Evolutionary conservation across 2,329 filamentous ascomycete genomes (phyloP).

Genomic region (Cadophora gregata): DNA sequence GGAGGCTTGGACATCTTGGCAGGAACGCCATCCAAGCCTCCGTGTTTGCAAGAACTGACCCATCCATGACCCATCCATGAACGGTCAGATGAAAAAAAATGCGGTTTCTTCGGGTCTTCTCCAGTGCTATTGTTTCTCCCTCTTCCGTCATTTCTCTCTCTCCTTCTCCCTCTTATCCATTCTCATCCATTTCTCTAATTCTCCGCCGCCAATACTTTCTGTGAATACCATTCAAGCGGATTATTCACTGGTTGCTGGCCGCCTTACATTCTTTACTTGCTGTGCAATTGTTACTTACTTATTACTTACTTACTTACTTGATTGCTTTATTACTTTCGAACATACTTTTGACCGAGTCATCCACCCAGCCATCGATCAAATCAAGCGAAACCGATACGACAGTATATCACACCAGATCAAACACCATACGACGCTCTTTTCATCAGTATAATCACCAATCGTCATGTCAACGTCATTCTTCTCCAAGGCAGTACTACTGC

Average conservation of each 20-base stretch:
- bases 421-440: background rate
- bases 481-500: conserved; percentile 12
- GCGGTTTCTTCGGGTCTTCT: too few relatives aligned
- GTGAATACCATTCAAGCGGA: conserved; percentile 12
- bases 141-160: background rate
- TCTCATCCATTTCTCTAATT: conserved; percentile 10
- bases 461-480: conserved; percentile 16
- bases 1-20: conserved; percentile 14
- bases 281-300: conserved; percentile 15
- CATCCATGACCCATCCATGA: background rate
- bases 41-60: conserved; percentile 13
- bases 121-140: conserved; percentile 11
- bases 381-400: background rate
- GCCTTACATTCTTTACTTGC: conserved; percentile 21
- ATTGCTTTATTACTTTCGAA: conserved; percentile 14
- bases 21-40: conserved; percentile 16
- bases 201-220: conserved; percentile 17
- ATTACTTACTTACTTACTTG: conserved; percentile 16
- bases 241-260: conserved; percentile 21
- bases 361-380: too few relatives aligned
- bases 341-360: conserved; percentile 7
- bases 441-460: conserved; percentile 16
- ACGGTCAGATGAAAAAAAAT: conserved; percentile 10
- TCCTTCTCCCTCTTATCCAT: background rate
- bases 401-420: background rate